Base-by-base conservation (phyloP, 192 early-diverging fungal species). In the Ambispora gerdemannii region DNA sequence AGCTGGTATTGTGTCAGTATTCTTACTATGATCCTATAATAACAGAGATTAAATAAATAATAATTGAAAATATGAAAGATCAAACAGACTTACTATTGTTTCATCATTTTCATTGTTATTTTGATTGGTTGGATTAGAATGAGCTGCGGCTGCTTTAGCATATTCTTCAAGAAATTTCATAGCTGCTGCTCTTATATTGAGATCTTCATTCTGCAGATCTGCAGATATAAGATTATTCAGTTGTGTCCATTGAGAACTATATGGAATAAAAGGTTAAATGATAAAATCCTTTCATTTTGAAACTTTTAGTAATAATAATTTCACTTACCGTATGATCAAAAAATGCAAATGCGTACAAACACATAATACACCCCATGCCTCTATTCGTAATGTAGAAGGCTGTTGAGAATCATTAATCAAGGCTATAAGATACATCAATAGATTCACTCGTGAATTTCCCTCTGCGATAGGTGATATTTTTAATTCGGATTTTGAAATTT, bases 121-220 rank as follows among this genome's bases (percentile, higher is more conserved):
- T 51, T 32, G 19, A 19, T 19, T 24, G 35, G n/a, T 2, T 4
- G 17, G 33, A 13, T 30, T 1, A 3, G 72, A n/a, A n/a, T n/a
- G 20, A 55, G 31, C 15, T 8, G 65, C 52, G 3, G 61, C 58
- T 6, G 74, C 64, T 33, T 78, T 80, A 6, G 77, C 71, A 72
- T 78, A 85, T 43, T 72, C 73, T 4, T 81, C 77, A 31, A 81
- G 35, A 51, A 85, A 83, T 20, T 65, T 59, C 25, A 85, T 60
- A 0, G 76, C 61, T 15, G 78, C 80, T 0, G 78, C 71, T 24
- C 81, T 66, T n/a, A 78, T 50, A 22, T 73, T 66, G 22, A 72
- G 28, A 51, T 84, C 83, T 1, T 76, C 71, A 30, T 51, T n/a
- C 4, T 50, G 33, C 22, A 72, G 51, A 15, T 34, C 71, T 1